Evolutionary conservation across 2,329 filamentous ascomycete genomes (phyloP).

Genomic region (Scolecobasidium constrictum): DNA sequence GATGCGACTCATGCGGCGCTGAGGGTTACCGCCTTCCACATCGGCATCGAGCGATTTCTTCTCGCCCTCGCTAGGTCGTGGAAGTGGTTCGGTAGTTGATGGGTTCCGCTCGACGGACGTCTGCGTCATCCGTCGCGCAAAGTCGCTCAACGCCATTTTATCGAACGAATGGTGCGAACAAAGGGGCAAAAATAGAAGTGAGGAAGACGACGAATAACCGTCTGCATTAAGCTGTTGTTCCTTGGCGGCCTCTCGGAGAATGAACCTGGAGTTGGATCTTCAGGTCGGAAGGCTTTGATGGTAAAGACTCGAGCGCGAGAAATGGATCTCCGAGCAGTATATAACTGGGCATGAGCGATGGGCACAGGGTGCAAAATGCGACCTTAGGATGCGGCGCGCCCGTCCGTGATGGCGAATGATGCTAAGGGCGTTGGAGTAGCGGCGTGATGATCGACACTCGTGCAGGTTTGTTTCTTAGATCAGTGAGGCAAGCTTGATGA

Average conservation of each 20-base stretch:
- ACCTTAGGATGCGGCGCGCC: too few relatives aligned
- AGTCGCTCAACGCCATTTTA: constrained; percentile 41
- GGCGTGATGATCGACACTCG: background rate
- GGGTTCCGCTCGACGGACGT: constrained; percentile 2
- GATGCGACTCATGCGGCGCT: constrained; percentile 30
- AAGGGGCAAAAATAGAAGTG: constrained; percentile 21
- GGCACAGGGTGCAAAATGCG: background rate
- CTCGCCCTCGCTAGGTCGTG: constrained; percentile 2
- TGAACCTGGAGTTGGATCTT: background rate
- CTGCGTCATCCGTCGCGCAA: background rate
- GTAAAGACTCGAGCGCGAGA: too few relatives aligned
- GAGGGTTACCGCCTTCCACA: constrained; percentile 14
- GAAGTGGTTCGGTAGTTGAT: background rate
- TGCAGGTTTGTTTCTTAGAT: background rate
- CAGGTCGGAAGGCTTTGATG: background rate
- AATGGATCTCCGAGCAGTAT: too few relatives aligned
- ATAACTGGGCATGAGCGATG: background rate
- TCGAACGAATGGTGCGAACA: constrained; percentile 32
- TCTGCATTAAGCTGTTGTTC: constrained; percentile 8
- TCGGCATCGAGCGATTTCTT: constrained; percentile 14
- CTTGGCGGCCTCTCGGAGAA: background rate
- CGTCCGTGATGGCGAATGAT: too few relatives aligned
- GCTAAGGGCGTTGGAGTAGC: background rate
- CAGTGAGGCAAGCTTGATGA: background rate
- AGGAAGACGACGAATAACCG: background rate